Evolutionary conservation across 1,284 basidiomycete species (phyloP).

Genomic region (Boletus albobrunnescens): DNA sequence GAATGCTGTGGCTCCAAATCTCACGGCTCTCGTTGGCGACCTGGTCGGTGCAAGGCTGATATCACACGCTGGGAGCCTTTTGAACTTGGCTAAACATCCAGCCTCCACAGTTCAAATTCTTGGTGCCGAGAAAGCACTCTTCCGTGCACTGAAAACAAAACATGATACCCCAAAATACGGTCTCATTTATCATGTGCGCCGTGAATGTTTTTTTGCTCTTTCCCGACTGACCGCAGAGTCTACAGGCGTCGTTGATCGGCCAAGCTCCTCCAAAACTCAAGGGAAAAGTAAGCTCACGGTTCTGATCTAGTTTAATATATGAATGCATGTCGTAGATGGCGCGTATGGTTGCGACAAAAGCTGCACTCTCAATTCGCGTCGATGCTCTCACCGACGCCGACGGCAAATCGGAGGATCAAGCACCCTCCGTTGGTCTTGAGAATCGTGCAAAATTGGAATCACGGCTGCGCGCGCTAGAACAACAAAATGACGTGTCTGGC

Average conservation of each 20-base stretch:
- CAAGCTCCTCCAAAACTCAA: conserved; percentile 98
- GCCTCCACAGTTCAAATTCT: conserved; percentile 98
- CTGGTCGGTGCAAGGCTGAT: conserved; percentile 95
- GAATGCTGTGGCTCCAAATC: conserved; percentile 95
- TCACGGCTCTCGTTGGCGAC: conserved; percentile 94
- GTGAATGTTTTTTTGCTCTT: background rate
- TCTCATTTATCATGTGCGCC: conserved; percentile 87
- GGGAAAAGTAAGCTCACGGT: conserved; percentile 68
- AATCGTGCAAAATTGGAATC: conserved; percentile 95
- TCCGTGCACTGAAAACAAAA: conserved; percentile 97
- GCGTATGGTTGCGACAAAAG: conserved; percentile 98
- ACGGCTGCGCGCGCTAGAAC: conserved; percentile 84
- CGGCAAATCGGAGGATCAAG: conserved; percentile 78
- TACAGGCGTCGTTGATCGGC: conserved; percentile 87
- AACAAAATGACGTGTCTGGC: conserved; percentile 68
- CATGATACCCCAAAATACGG: conserved; percentile 99
- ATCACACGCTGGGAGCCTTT: conserved; percentile 92
- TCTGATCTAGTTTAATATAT: background rate
- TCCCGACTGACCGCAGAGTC: conserved; percentile 6
- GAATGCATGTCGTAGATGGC: conserved; percentile 69
- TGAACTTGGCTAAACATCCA: conserved; percentile 93
- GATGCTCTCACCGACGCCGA: conserved; percentile 93
- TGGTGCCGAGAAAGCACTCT: conserved; percentile 97
- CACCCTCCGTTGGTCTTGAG: conserved; percentile 86
- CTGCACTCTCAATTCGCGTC: conserved; percentile 93